These are phyloP conservation scores for Aspergillus bridgeri DNA, from an alignment of 495 filamentous ascomycete genomes.

Conservation along the genomic window DNA sequence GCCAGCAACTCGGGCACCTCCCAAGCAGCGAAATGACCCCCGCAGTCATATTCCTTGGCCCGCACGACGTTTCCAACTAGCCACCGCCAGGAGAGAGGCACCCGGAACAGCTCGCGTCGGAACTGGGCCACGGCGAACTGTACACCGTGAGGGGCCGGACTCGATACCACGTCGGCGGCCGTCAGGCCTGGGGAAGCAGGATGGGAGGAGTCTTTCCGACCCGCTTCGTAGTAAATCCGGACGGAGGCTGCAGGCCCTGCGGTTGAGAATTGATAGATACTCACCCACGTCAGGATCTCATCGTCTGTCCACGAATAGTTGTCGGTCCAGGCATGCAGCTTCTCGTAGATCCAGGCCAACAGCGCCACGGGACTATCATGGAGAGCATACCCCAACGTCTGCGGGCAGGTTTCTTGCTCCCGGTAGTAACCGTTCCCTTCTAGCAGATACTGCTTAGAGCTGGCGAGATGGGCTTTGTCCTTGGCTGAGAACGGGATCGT, in stretches of 20 bases:
- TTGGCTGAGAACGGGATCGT: slow-evolving; percentile 35
- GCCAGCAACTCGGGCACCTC: slow-evolving; percentile 45
- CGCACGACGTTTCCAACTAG: slow-evolving; percentile 40
- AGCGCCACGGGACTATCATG: slow-evolving; percentile 50
- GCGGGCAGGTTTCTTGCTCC: slow-evolving; percentile 47
- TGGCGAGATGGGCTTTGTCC: slow-evolving; percentile 31
- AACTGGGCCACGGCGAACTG: slow-evolving; percentile 44
- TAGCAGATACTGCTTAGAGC: slow-evolving; percentile 30
- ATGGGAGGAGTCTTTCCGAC: slow-evolving; percentile 12
- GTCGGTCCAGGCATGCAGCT: slow-evolving; percentile 51
- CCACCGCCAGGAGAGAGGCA: slow-evolving; percentile 40
- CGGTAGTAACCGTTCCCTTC: slow-evolving; percentile 42
- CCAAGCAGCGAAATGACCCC: slow-evolving; percentile 54
- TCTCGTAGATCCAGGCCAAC: slow-evolving; percentile 55
- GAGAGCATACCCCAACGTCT: slow-evolving; percentile 48
- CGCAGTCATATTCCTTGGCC: slow-evolving; percentile 37
- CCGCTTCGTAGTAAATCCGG: slow-evolving; percentile 50
- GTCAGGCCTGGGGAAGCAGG: slow-evolving; percentile 7
- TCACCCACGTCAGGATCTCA: slow-evolving; percentile 54
- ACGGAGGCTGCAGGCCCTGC: slow-evolving; percentile 47
- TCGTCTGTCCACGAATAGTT: slow-evolving; percentile 52
- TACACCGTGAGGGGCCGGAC: slow-evolving; percentile 23
- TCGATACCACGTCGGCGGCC: slow-evolving; percentile 11
- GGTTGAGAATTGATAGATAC: slow-evolving; percentile 50
- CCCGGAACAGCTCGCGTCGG: slow-evolving; percentile 39